These are phyloP conservation scores for Meyerozyma elateridarum DNA, from an alignment of 1,139 yeast genomes.

Conservation along the genomic window DNA sequence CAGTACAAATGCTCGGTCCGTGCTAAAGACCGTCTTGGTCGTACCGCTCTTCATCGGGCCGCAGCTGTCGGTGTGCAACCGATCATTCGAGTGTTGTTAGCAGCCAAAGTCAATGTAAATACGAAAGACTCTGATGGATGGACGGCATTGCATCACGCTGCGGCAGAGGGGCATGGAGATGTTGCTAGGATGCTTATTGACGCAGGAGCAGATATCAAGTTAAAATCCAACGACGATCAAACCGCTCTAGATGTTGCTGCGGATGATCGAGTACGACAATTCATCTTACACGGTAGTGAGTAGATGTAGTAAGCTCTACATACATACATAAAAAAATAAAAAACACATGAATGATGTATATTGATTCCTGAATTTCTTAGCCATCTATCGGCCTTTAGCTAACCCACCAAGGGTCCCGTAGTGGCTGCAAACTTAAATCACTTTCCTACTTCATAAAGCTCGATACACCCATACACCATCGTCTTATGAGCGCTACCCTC, in stretches of 20 bases:
- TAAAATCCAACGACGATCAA: slow-evolving; percentile 48
- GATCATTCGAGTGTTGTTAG: slow-evolving; percentile 45
- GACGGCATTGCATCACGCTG: slow-evolving; percentile 87
- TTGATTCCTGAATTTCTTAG: too few relatives aligned
- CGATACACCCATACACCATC: too few relatives aligned
- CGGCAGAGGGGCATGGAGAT: slow-evolving; percentile 89
- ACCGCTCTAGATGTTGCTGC: slow-evolving; percentile 59
- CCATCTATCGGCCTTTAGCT: too few relatives aligned
- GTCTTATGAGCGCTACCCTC: not conserved
- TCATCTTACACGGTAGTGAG: too few relatives aligned
- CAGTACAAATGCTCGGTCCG: slow-evolving; percentile 57
- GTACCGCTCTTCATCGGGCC: slow-evolving; percentile 76
- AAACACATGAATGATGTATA: too few relatives aligned
- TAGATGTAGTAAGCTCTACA: too few relatives aligned
- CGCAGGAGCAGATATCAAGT: slow-evolving; percentile 60
- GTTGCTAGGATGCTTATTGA: slow-evolving; percentile 58
- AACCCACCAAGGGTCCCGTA: too few relatives aligned
- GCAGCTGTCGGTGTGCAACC: slow-evolving; percentile 69
- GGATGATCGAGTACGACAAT: slow-evolving; percentile 52
- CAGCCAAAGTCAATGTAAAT: slow-evolving; percentile 63
- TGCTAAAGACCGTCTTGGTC: slow-evolving; percentile 61
- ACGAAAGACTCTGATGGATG: slow-evolving; percentile 69
- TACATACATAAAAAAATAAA: too few relatives aligned
- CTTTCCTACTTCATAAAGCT: too few relatives aligned
- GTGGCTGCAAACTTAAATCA: not conserved